These are phyloP conservation scores for Gossypium trilobum DNA, from an alignment of 441 rosid species.

Conservation along the genomic window DNA sequence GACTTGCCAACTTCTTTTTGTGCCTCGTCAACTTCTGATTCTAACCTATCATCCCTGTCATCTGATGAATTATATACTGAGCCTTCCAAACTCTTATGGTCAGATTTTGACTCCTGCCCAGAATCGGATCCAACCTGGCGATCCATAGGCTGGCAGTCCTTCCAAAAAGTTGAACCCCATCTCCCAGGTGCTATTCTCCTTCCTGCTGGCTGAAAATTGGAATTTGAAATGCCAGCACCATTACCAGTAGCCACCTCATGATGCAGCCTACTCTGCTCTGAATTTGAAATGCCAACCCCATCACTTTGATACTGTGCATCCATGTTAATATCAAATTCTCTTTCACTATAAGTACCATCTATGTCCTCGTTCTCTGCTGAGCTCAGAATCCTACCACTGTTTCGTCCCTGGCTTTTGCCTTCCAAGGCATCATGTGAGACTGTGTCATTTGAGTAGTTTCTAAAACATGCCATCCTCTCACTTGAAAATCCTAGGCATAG, in stretches of 20 bases:
- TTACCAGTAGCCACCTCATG: conserved; percentile 30
- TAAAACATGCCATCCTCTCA: conserved; percentile 79
- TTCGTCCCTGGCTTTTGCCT: conserved; percentile 48
- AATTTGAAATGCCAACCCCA: conserved; percentile 21
- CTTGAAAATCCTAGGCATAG: conserved; percentile 29
- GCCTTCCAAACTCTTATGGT: conserved; percentile 37
- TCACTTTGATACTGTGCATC: conserved; percentile 64
- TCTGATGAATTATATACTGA: conserved; percentile 53
- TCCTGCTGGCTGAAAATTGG: conserved; percentile 48
- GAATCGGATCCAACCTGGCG: conserved; percentile 54
- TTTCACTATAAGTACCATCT: conserved; percentile 41
- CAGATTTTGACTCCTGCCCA: conserved; percentile 62
- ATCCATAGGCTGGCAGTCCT: conserved; percentile 86
- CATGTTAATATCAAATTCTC: conserved; percentile 74
- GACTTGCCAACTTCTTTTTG: conserved; percentile 40
- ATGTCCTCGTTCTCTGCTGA: conserved; percentile 42
- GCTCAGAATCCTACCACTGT: conserved; percentile 32
- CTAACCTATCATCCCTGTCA: conserved; percentile 41
- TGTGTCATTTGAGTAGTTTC: conserved; percentile 56
- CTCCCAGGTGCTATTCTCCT: conserved; percentile 65
- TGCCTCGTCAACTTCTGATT: conserved; percentile 63
- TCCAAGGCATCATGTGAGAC: conserved; percentile 50
- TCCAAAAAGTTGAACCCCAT: conserved; percentile 98
- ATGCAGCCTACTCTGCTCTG: conserved; percentile 28
- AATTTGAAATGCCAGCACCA: conserved; percentile 33